phyloP scores from a whole-genome alignment of 2,329 filamentous ascomycete species.

The Aureobasidium sp. region DNA sequence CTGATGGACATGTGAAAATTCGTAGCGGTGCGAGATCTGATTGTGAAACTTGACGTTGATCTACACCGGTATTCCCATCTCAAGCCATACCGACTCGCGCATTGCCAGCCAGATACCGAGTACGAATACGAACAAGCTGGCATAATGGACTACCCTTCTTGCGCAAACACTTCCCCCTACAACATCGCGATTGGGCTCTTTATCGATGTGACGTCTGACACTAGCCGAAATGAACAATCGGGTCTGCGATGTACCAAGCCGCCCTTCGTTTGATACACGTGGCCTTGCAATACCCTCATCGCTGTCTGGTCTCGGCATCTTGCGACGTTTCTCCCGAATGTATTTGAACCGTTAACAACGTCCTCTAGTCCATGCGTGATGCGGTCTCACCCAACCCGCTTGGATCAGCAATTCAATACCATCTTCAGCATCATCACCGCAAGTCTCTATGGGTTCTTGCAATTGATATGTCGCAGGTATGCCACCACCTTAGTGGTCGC shows the following conservation, averaged over 20 bases:
- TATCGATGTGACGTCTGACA: not conserved
- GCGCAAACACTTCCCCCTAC: too few relatives aligned
- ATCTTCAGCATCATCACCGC: not conserved
- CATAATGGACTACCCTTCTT: too few relatives aligned
- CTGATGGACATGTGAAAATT: not conserved
- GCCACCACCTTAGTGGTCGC: too few relatives aligned
- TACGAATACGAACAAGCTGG: not conserved
- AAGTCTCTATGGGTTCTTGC: not conserved
- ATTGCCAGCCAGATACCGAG: not conserved
- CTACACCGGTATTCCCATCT: not conserved
- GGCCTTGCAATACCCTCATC: not conserved
- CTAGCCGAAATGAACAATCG: not conserved
- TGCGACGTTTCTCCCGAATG: not conserved
- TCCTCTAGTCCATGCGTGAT: conserved; percentile 1
- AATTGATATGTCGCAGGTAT: too few relatives aligned
- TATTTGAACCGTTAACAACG: conserved; percentile 9
- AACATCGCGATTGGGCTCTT: too few relatives aligned
- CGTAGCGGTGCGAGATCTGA: not conserved
- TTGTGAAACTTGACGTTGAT: not conserved
- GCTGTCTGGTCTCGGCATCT: conserved; percentile 2
- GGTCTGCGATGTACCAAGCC: not conserved
- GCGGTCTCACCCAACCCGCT: not conserved
- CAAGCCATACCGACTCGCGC: not conserved
- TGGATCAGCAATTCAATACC: not conserved
- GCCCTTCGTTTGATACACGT: not conserved